Conservation (phyloP, 495 filamentous ascomycete species). For the Penicillium soppii region DNA sequence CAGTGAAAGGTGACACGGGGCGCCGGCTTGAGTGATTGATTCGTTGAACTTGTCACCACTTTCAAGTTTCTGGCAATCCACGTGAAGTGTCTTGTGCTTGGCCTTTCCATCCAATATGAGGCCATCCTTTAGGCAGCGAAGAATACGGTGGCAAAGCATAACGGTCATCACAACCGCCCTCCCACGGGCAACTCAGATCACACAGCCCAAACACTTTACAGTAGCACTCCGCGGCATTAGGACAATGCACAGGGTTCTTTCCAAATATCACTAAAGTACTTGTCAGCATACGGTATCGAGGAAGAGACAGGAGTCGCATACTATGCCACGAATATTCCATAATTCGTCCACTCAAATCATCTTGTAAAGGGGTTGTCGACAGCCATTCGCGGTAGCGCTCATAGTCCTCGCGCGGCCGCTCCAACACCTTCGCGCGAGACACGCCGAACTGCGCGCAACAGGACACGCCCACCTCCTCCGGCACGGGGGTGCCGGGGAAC, state of each 20-base stretch:
- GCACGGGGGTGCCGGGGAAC: conserved; percentile 49
- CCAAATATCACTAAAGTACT: conserved; percentile 46
- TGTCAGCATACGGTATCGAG: conserved; percentile 7
- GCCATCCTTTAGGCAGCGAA: conserved; percentile 50
- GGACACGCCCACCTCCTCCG: conserved; percentile 52
- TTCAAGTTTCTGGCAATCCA: conserved; percentile 37
- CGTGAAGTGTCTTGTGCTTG: conserved; percentile 40
- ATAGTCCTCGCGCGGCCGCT: conserved; percentile 54
- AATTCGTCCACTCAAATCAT: conserved; percentile 62
- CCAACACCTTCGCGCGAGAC: conserved; percentile 50
- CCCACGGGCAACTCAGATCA: conserved; percentile 42
- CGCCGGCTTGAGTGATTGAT: neutral
- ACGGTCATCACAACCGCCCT: conserved; percentile 39
- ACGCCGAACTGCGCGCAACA: conserved; percentile 78
- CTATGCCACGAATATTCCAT: conserved; percentile 76
- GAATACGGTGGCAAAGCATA: conserved; percentile 50
- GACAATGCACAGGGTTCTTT: conserved; percentile 54
- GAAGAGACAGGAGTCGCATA: conserved; percentile 21
- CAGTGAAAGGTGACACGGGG: neutral
- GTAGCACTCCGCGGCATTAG: conserved; percentile 56
- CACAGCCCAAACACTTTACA: conserved; percentile 65
- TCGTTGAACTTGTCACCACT: neutral
- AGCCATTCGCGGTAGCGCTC: conserved; percentile 60
- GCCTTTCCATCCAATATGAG: conserved; percentile 50
- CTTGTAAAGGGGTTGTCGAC: conserved; percentile 51